Base-by-base conservation (phyloP, 31 red algal genomes). In the Bonnemaisonia californica region DNA sequence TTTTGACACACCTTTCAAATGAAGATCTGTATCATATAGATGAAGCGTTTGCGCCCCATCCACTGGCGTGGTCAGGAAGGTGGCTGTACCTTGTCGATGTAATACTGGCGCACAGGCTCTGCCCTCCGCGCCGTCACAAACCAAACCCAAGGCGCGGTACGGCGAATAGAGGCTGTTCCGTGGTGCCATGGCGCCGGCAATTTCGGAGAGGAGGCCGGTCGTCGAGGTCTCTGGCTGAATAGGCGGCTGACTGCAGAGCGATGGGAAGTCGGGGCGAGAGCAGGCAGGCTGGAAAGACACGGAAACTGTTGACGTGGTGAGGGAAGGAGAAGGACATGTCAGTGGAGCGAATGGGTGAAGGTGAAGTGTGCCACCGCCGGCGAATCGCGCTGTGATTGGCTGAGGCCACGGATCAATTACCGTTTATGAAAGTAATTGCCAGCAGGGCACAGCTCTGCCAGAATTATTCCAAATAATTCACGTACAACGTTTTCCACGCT, bases 31-130 rank as follows among this genome's bases (percentile, higher is more conserved):
- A 74, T 98, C 86, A 63, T 94, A 98, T 18, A 98, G 31, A 59
- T 98, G 95, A 11, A 98, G 42, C 8, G 84, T 65, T 42, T 73
- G 81, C 22, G 70, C 93, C 3, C 48, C 62, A 35, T 86, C 86
- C 36, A 98, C 87, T 11, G 95, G 87, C 47, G 88, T 84, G 8
- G 90, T 94, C 27, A 98, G 54, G 36, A 98, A 98, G 19, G 74
- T 62, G 9, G 88, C 89, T 1, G 66, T 40, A 57, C 91, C 77
- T 42, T 76, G 84, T 18, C 77, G 95, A 63, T 97, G 93, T 2
- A 89, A 45, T 58, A 81, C 62, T 23, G 88, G 80, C 3, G 57
- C 31, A 70, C 77, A 81, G 37, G 24, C 7, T 8, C 60, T 34
- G 1, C 65, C 68, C 3, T 39, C 69, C 12, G 78, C 48, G 21